Evolutionary conservation across 495 filamentous ascomycete genomes (phyloP).

Genomic region (Cetradonia linearis): DNA sequence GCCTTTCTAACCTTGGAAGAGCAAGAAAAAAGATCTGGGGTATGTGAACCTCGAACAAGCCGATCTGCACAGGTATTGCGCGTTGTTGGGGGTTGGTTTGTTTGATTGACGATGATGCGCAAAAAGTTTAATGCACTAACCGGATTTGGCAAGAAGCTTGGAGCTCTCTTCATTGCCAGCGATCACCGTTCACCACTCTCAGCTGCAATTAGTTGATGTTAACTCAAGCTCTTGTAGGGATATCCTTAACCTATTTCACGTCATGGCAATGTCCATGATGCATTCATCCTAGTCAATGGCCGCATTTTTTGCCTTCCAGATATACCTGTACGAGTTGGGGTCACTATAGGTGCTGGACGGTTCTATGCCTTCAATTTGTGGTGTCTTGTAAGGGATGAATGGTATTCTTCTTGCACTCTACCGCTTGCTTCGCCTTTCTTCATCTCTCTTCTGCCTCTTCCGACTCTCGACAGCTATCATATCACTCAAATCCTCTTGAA

Average conservation of each 20-base stretch:
- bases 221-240: neutral
- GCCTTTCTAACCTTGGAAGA: neutral
- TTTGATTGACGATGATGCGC: neutral
- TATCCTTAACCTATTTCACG: neutral
- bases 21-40: neutral
- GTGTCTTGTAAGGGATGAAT: conserved; percentile 12
- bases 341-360: conserved; percentile 6
- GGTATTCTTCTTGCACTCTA: conserved; percentile 21
- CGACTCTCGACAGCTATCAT: conserved; percentile 94
- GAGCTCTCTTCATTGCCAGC: neutral
- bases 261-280: neutral
- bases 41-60: neutral
- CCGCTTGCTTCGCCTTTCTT: conserved; percentile 53
- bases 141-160: conserved; percentile 4
- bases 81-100: neutral
- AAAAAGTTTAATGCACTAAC: conserved; percentile 13
- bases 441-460: conserved; percentile 78
- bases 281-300: conserved; percentile 1
- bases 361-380: conserved; percentile 4
- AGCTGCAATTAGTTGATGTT: too few species aligned
- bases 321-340: conserved; percentile 4
- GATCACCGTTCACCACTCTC: neutral
- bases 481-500: conserved; percentile 87
- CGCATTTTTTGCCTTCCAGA: neutral
- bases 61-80: neutral